Conservation (phyloP, 768 basidiomycete species). For the Asterophora parasitica region DNA sequence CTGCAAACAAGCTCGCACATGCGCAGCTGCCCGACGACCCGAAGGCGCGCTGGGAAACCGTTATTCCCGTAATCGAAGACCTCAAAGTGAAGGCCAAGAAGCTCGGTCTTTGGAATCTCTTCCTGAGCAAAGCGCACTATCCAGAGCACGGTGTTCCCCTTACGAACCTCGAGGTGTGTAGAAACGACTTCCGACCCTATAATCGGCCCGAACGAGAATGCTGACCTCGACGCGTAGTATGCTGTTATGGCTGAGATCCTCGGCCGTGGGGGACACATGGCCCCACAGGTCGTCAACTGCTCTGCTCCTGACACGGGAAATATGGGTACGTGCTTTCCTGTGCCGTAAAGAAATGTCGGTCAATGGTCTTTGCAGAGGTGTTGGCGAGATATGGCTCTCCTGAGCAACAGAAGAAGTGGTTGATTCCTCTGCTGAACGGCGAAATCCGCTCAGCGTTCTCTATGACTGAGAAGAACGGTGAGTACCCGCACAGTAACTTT, state of each 20-base stretch:
- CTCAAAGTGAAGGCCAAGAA: conserved; percentile 86
- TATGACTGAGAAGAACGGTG: conserved; percentile 94
- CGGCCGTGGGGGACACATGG: conserved; percentile 77
- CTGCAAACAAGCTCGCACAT: conserved; percentile 71
- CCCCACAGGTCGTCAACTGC: conserved; percentile 87
- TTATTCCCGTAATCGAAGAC: conserved; percentile 75
- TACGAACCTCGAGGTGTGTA: conserved; percentile 82
- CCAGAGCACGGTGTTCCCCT: conserved; percentile 86
- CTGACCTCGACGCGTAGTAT: conserved; percentile 49
- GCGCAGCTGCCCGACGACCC: conserved; percentile 78
- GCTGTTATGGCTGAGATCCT: conserved; percentile 96
- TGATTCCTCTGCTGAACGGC: conserved; percentile 82
- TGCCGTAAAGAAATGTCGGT: background rate
- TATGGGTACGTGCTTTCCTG: conserved; percentile 62
- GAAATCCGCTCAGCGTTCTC: conserved; percentile 93
- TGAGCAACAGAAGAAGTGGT: conserved; percentile 89
- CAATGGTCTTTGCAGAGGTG: conserved; percentile 62
- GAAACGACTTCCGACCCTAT: background rate
- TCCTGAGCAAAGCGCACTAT: conserved; percentile 92
- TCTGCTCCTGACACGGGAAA: conserved; percentile 97
- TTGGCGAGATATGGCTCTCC: conserved; percentile 90
- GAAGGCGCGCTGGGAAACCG: conserved; percentile 74
- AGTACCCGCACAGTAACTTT: conserved; percentile 1
- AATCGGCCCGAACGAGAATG: background rate
- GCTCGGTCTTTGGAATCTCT: conserved; percentile 94